Evolutionary conservation across 1,284 basidiomycete genomes (phyloP), one percentile per base, ranked within the genome.

Genomic region (Apiotrichum mycotoxinovorans): DNA sequence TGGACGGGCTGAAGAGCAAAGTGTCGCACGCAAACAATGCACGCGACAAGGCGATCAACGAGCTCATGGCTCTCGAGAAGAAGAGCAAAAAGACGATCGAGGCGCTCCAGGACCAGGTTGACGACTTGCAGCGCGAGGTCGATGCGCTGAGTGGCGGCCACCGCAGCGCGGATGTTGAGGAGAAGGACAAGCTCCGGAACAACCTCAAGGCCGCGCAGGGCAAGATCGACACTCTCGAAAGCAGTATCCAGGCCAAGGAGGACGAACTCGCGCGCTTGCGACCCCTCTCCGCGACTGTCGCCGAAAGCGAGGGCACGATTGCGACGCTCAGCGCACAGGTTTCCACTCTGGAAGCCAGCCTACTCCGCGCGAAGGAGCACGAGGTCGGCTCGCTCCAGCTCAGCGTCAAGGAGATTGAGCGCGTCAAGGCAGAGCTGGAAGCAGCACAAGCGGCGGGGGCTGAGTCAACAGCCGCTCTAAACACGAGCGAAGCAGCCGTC

Each of bases 41-140:
- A 12, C 59, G 71, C 18, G 66, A 76, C 61, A 72, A 74, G 52
- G 66, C 71, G 5, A 69, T 74, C 37, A 79, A 79, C 62, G 70
- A 72, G 56, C 71, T 71, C 49, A 65, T 77, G 47, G 73, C 74
- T 0, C 33, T 69, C 1, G 72, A 77, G 60, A 62, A 69, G n/a
- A 54, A 63, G 1, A 52, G 64, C 4, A 65, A 64, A 26, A 66
- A 67, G 30, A 68, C 68, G 23, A 60, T 71, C 12, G 71, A 72
- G 18, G 67, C 59, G 1, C 48, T 77, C 26, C 57, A 70, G 56
- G 59, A 56, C 35, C 62, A 67, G n/a, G 53, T 75, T 35, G 71
- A 75, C 17, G 75, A 77, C 42, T 58, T 66, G 8, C 66, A 63
- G 27, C 71, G 66, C 34, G 74, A 78, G 59, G 52, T 77, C n/a